Evolutionary conservation across 2,329 filamentous ascomycete genomes (phyloP).

Genomic region (Fusarium abutilonis): DNA sequence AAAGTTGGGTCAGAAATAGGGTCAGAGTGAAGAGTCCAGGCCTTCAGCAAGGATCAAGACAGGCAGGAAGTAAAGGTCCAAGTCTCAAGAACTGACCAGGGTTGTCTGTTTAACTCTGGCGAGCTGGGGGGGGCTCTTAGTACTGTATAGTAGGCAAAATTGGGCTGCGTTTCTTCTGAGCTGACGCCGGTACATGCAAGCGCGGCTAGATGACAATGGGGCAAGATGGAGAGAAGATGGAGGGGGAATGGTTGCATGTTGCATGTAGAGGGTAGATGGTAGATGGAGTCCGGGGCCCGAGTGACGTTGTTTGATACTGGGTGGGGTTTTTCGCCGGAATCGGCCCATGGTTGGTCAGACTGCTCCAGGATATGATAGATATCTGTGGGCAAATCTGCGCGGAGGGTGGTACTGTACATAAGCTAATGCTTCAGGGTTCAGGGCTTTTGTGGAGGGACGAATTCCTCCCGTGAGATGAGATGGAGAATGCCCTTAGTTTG

Average conservation of each 20-base stretch:
- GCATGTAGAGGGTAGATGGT: slow-evolving; percentile 14
- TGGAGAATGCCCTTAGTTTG: slow-evolving; percentile 20
- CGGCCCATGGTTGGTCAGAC: slow-evolving; percentile 27
- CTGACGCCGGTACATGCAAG: slow-evolving; percentile 32
- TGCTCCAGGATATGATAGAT: slow-evolving; percentile 5
- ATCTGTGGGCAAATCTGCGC: slow-evolving; percentile 10
- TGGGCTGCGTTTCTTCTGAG: slow-evolving; percentile 14
- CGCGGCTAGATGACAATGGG: slow-evolving; percentile 28
- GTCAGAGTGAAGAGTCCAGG: slow-evolving; percentile 7
- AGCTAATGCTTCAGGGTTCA: slow-evolving; percentile 24
- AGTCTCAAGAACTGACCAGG: slow-evolving; percentile 17
- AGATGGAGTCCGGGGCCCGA: slow-evolving; percentile 12
- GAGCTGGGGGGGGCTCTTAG: slow-evolving; percentile 3
- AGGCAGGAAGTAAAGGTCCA: neutral
- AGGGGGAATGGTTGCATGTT: slow-evolving; percentile 20
- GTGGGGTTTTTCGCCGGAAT: slow-evolving; percentile 28
- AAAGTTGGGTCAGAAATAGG: slow-evolving; percentile 1
- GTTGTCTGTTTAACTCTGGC: slow-evolving; percentile 5
- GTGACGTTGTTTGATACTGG: slow-evolving; percentile 37
- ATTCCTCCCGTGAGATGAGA: slow-evolving; percentile 10
- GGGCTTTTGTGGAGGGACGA: slow-evolving; percentile 10
- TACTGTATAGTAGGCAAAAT: neutral
- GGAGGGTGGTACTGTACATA: slow-evolving; percentile 13
- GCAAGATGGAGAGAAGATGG: slow-evolving; percentile 17
- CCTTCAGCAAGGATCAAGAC: slow-evolving; percentile 8